Conservation (phyloP, 805 yeast species). For the Saccharomyces kudriavzevii region DNA sequence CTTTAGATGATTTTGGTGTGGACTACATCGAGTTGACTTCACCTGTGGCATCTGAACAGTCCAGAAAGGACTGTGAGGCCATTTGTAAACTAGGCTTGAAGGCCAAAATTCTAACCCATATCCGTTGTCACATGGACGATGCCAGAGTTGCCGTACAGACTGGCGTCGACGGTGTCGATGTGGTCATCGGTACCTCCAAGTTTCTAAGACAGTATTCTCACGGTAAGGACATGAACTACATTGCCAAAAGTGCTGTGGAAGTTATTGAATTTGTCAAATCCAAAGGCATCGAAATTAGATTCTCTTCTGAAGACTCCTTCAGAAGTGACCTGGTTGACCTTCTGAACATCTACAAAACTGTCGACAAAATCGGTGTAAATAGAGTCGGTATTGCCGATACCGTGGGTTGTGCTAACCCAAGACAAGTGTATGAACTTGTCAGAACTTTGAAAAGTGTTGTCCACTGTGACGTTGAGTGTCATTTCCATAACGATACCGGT, state of each 20-base stretch:
- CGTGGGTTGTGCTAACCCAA: conserved; percentile 97
- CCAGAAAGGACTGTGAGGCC: conserved; percentile 90
- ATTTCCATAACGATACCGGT: conserved; percentile 98
- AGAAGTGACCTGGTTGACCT: conserved; percentile 93
- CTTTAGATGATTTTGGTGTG: conserved; percentile 94
- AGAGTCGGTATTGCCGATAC: conserved; percentile 99
- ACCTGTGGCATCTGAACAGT: conserved; percentile 95
- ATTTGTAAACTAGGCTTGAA: conserved; percentile 94
- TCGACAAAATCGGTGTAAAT: conserved; percentile 94
- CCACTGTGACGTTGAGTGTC: conserved; percentile 95
- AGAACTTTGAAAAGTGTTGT: conserved; percentile 90
- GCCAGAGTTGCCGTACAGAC: conserved; percentile 95
- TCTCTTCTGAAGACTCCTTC: conserved; percentile 95
- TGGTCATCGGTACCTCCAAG: conserved; percentile 94
- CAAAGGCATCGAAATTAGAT: conserved; percentile 93
- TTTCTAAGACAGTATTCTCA: conserved; percentile 90
- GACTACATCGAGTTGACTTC: conserved; percentile 96
- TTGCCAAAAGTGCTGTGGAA: conserved; percentile 91
- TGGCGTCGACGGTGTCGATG: conserved; percentile 98
- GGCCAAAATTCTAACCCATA: conserved; percentile 92
- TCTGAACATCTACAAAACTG: conserved; percentile 91
- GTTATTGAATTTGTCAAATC: conserved; percentile 96
- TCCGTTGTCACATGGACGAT: conserved; percentile 98
- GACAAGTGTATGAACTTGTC: conserved; percentile 95
- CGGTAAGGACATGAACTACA: conserved; percentile 97